A percentile compares a stretch with the other conserved stretches of the same genome.
Evolutionary conservation across 176 grass and related monocot genomes (phyloP).

Genomic region (Lolium multiflorum): DNA sequence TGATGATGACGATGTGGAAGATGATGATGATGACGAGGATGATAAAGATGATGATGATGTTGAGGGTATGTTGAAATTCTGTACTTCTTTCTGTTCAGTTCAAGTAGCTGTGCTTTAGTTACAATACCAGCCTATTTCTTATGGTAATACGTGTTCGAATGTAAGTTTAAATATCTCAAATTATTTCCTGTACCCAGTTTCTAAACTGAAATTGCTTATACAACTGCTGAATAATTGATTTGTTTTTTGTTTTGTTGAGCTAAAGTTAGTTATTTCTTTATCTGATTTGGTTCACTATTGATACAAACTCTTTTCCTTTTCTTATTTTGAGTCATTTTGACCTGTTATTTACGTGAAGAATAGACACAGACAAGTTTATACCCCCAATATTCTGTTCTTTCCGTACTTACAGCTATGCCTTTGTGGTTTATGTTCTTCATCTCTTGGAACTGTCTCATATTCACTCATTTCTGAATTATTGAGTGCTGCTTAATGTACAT

Average conservation of each 20-base stretch:
- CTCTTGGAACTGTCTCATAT: background rate
- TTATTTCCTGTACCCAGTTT: background rate
- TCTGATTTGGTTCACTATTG: background rate
- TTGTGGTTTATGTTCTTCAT: background rate
- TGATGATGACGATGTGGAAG: slow-evolving; percentile 32
- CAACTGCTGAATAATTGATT: background rate
- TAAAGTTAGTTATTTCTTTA: background rate
- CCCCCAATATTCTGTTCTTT: slow-evolving; percentile 11
- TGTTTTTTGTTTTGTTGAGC: background rate
- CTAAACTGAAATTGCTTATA: background rate
- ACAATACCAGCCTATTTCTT: background rate
- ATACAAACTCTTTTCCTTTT: background rate
- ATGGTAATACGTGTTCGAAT: background rate
- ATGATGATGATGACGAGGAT: slow-evolving; percentile 24
- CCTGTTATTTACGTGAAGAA: background rate
- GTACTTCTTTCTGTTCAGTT: background rate
- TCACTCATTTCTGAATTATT: background rate
- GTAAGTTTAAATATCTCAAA: background rate
- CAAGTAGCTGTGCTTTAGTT: background rate
- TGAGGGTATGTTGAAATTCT: slow-evolving; percentile 34
- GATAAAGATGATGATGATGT: slow-evolving; percentile 32
- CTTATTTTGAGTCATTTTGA: background rate
- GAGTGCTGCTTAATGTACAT: background rate
- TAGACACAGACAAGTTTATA: background rate
- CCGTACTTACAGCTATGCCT: background rate